Evolutionary conservation across 2,329 filamentous ascomycete genomes (phyloP).

Genomic region (Pyricularia pennisetigena): DNA sequence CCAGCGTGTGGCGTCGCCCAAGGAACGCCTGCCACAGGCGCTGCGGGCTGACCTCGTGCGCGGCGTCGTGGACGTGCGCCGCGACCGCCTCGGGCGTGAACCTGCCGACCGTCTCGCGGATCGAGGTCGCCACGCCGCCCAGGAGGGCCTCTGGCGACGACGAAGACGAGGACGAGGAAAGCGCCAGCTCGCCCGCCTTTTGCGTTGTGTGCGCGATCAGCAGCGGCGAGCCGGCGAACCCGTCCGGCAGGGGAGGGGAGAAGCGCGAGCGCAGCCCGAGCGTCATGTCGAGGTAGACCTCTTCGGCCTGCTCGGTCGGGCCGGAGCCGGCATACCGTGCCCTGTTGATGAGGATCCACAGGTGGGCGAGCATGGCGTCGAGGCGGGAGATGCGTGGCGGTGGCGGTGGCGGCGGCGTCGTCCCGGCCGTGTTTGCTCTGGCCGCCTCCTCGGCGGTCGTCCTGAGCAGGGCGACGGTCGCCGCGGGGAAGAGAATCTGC

Average conservation of each 20-base stretch:
- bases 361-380: slow-evolving; percentile 33
- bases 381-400: slow-evolving; percentile 25
- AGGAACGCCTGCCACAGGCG: slow-evolving; percentile 36
- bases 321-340: slow-evolving; percentile 18
- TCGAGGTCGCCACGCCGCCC: slow-evolving; percentile 18
- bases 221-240: slow-evolving; percentile 33
- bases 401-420: slow-evolving; percentile 3
- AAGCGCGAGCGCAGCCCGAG: slow-evolving; percentile 29
- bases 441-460: slow-evolving; percentile 3
- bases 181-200: background rate
- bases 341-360: slow-evolving; percentile 32
- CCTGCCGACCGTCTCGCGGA: slow-evolving; percentile 22
- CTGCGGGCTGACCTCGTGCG: slow-evolving; percentile 32
- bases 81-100: slow-evolving; percentile 28
- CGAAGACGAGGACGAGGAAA: background rate
- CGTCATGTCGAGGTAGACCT: slow-evolving; percentile 28
- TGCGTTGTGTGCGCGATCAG: slow-evolving; percentile 24
- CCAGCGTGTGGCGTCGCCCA: slow-evolving; percentile 28
- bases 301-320: slow-evolving; percentile 9
- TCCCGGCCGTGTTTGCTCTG: slow-evolving; percentile 7
- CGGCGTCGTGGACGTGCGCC: slow-evolving; percentile 29
- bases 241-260: slow-evolving; percentile 25
- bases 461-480: slow-evolving; percentile 25
- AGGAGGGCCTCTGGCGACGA: background rate
- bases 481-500: slow-evolving; percentile 26